These are phyloP conservation scores for Boletus vermiculosoides DNA, from an alignment of 768 basidiomycete genomes.

Conservation along the genomic window DNA sequence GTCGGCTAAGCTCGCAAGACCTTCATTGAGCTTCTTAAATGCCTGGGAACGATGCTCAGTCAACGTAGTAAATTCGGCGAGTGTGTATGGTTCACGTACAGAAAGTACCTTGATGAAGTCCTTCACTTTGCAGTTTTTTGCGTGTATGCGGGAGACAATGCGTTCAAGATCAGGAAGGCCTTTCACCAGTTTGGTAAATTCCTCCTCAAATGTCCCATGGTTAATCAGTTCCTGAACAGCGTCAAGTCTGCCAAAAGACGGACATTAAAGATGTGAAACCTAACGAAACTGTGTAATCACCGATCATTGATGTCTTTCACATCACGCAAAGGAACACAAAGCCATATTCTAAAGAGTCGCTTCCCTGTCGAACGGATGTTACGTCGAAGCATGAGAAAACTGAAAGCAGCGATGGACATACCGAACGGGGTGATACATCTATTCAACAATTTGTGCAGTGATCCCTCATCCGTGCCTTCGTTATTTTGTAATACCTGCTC, in stretches of 20 bases:
- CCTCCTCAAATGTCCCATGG: conserved; percentile 70
- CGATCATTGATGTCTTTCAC: conserved; percentile 85
- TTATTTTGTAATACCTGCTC: conserved; percentile 80
- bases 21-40: conserved; percentile 71
- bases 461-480: conserved; percentile 91
- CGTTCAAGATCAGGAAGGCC: conserved; percentile 91
- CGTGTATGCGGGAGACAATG: conserved; percentile 92
- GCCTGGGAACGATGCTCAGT: conserved; percentile 44
- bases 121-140: conserved; percentile 81
- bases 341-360: conserved; percentile 94
- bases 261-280: conserved; percentile 15
- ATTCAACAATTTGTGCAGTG: conserved; percentile 76
- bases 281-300: conserved; percentile 39
- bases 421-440: conserved; percentile 92
- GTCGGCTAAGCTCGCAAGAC: conserved; percentile 60
- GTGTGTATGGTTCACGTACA: conserved; percentile 41
- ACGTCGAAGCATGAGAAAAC: conserved; percentile 4
- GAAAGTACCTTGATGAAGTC: conserved; percentile 84
- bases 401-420: conserved; percentile 28
- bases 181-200: conserved; percentile 75
- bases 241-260: conserved; percentile 62
- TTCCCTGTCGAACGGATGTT: conserved; percentile 59
- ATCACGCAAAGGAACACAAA: conserved; percentile 87
- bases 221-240: conserved; percentile 90
- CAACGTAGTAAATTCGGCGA: not conserved